These are phyloP conservation scores for Teunomyces gatunensis DNA, from an alignment of 805 yeast species.

Conservation along the genomic window DNA sequence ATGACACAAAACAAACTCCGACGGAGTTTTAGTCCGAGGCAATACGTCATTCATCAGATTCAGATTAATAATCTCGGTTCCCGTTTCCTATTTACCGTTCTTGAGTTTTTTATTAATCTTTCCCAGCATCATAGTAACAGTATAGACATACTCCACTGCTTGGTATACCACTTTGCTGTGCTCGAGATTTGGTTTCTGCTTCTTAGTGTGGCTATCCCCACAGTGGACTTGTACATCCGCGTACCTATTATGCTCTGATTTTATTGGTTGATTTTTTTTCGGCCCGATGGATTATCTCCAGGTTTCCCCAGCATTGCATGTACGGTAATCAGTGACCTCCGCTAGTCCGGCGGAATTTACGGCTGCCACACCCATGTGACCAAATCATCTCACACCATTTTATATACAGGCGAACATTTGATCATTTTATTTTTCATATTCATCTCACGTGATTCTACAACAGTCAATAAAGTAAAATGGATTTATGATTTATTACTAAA, in stretches of 20 bases:
- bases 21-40: constrained; percentile 2
- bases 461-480: background rate
- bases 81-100: no score
- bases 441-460: no score
- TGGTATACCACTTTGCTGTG: no score
- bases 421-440: no score
- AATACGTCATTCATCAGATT: background rate
- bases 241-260: background rate
- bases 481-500: background rate
- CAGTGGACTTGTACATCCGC: background rate
- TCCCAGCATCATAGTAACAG: no score
- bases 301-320: background rate
- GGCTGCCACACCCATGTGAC: background rate
- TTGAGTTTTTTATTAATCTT: no score
- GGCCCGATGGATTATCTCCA: constrained; percentile 1
- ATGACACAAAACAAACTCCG: constrained; percentile 2
- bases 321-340: background rate
- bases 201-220: background rate
- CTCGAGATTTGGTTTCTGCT: no score
- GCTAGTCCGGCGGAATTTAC: background rate
- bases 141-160: no score
- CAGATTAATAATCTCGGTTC: no score
- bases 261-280: background rate
- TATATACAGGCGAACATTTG: background rate
- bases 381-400: background rate